Conservation (phyloP, 148 eudicot species). For the Dysphania ambrosioides region DNA sequence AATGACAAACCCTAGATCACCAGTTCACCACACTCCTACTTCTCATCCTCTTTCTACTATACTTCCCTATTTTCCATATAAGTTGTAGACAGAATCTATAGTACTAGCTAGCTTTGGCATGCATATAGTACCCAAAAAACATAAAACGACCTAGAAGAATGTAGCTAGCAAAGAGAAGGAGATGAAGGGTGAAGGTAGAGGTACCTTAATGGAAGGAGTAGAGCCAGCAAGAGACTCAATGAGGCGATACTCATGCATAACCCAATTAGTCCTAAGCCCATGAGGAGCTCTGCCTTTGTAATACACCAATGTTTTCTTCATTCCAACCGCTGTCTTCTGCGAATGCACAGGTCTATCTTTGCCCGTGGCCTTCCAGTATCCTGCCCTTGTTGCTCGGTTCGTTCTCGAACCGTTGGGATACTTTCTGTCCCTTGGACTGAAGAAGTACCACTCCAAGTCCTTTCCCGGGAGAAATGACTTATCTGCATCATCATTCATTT, state of each 20-base stretch:
- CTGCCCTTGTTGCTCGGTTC: constrained; percentile 41
- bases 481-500: constrained; percentile 11
- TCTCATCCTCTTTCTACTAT: not conserved
- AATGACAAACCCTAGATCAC: constrained; percentile 18
- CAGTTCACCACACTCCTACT: not conserved
- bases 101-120: not conserved
- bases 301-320: constrained; percentile 49
- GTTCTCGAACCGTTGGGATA: constrained; percentile 48
- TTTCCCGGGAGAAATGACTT: constrained; percentile 45
- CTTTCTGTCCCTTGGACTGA: constrained; percentile 47
- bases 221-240: constrained; percentile 37
- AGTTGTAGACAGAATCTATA: too few relatives aligned
- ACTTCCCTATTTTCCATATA: too few relatives aligned
- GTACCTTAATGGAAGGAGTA: constrained; percentile 39
- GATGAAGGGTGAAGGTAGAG: not conserved
- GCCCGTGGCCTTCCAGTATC: constrained; percentile 50
- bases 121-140: not conserved
- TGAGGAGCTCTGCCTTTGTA: constrained; percentile 49
- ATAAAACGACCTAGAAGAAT: too few relatives aligned
- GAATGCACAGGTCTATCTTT: constrained; percentile 38
- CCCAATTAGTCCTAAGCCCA: constrained; percentile 44
- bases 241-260: constrained; percentile 49
- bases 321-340: constrained; percentile 35
- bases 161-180: too few relatives aligned
- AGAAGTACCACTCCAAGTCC: constrained; percentile 51